Base-by-base conservation (phyloP, 176 grass and related monocot species). In the Musa troglodytarum region DNA sequence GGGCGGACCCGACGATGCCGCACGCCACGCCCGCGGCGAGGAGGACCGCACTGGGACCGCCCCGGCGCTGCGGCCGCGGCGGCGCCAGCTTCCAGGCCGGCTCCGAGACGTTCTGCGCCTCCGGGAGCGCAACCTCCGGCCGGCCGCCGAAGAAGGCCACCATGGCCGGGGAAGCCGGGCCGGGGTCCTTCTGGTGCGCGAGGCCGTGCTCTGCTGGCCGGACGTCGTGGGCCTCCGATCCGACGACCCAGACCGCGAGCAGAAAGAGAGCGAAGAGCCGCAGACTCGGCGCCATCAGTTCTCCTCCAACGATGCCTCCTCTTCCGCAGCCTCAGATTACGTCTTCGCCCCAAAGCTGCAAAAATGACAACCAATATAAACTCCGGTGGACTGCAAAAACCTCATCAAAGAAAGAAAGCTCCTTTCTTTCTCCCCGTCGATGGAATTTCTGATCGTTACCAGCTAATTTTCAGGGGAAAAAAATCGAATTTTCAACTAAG, bases 201-300 rank as follows among this genome's bases (percentile, higher is more conserved):
- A 77, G 61, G 59, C 75, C 75, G 75, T 77, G 75, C 49, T 65
- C 59, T 21, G 75, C 52, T 20, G 61, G 49, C 7, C 49, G 75
- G 49, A 77, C 13, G 49, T 65, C 61, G 10, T 21, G 20, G 11
- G 56, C 20, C n/a, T 64, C 75, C 10, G 75, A 17, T 13, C 58
- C 61, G 59, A 58, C 34, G 19, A 50, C 61, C 1, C 21, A 49
- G 75, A 65, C 49, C 12, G 74, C 74, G n/a, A 51, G 29, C 49
- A 70, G 68, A 21, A 15, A 70, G 15, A 70, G 34, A 17, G 16
- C 25, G 25, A 68, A 68, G 25, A 15, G 65, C 26, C 49, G 65
- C 1, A 10, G 1, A 11, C 5, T 43, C 68, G 0, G 68, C 16
- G 34, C 49, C 68, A 70, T 70, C 23, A 2, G 14, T 20, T 51